Percentiles rank a stretch among this genome's conserved stretches.
Conservation (phyloP, 257 asterid species). For the Plectranthus barbatus region DNA sequence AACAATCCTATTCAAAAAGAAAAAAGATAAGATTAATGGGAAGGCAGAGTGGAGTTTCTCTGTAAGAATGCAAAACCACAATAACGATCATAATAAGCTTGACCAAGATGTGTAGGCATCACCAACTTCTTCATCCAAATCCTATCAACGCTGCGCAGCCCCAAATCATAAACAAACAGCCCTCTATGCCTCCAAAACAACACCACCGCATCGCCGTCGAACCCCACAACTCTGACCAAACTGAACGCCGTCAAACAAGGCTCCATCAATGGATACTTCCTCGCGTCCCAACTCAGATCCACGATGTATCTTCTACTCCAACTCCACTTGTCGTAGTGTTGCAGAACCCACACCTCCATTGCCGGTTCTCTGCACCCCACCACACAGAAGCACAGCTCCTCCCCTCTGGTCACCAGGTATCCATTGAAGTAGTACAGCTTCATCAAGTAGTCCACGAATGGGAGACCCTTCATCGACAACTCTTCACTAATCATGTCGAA, state of each 20-base stretch:
- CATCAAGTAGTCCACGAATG: not conserved
- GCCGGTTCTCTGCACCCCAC: not conserved
- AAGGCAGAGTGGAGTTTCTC: too few species aligned
- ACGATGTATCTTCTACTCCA: not conserved
- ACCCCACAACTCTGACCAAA: not conserved
- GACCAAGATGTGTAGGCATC: not conserved
- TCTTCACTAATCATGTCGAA: not conserved
- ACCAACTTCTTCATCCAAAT: not conserved
- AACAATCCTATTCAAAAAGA: too few species aligned
- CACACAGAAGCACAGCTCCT: not conserved
- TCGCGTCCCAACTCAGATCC: not conserved
- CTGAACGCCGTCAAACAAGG: not conserved
- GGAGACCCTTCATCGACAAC: not conserved
- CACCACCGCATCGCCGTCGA: not conserved
- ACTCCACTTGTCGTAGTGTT: not conserved
- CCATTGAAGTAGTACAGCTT: not conserved
- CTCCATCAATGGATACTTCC: not conserved
- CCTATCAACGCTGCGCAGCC: not conserved
- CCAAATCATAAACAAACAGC: not conserved
- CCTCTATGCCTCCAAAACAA: constrained; percentile 6
- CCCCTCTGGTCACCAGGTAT: not conserved
- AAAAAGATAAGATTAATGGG: too few species aligned
- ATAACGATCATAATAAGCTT: not conserved
- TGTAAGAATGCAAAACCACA: not conserved
- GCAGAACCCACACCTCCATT: not conserved